A percentile compares a stretch with the other conserved stretches of the same genome.
Evolutionary conservation across 805 yeast species (phyloP).

Genomic region (Yarrowia deformans): DNA sequence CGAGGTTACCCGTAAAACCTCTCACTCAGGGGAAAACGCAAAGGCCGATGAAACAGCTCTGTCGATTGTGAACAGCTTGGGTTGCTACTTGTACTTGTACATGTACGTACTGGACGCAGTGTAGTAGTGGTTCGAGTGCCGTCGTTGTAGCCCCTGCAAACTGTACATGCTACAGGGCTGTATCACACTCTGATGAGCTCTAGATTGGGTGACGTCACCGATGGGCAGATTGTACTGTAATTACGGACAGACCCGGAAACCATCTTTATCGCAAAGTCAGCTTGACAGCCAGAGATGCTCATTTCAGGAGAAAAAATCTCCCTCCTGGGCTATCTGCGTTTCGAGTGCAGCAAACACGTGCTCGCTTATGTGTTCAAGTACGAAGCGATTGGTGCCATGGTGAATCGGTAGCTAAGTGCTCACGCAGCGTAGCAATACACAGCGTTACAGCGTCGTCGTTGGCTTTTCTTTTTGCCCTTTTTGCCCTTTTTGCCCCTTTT

Average conservation of each 20-base stretch:
- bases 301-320: background rate
- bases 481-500: background rate
- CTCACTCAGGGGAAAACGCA: too few species aligned
- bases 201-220: constrained; percentile 24
- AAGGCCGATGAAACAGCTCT: too few species aligned
- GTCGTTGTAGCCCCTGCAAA: too few species aligned
- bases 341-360: background rate
- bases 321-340: constrained; percentile 1
- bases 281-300: too few species aligned
- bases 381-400: too few species aligned
- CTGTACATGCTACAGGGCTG: background rate
- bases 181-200: background rate
- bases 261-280: constrained; percentile 1
- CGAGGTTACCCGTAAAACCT: too few species aligned
- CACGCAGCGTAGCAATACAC: background rate
- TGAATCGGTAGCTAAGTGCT: too few species aligned
- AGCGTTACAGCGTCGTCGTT: background rate
- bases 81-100: too few species aligned
- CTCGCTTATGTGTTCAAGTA: too few species aligned
- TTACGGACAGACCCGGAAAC: background rate
- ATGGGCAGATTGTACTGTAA: background rate
- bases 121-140: too few species aligned
- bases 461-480: background rate
- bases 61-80: too few species aligned
- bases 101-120: too few species aligned